phyloP scores from a whole-genome alignment of 805 yeast species.

The Lipomyces sp. region DNA sequence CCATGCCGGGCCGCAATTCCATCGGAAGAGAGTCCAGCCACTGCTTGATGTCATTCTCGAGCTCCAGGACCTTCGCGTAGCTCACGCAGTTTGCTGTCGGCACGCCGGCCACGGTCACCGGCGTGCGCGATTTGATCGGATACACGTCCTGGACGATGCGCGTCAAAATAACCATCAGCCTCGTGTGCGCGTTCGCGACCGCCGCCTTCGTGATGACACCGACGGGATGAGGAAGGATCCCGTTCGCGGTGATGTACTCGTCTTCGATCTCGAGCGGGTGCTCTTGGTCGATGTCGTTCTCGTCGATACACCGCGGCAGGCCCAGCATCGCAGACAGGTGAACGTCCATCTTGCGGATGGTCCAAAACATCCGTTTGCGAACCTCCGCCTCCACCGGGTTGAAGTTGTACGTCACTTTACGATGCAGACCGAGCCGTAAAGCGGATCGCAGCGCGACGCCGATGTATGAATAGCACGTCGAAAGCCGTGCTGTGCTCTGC shows the following conservation, averaged over 20 bases:
- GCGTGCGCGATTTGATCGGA: conserved; percentile 51
- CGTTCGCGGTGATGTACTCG: conserved; percentile 72
- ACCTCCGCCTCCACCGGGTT: conserved; percentile 81
- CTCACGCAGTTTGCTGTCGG: conserved; percentile 23
- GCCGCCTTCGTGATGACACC: conserved; percentile 48
- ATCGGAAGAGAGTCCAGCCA: conserved; percentile 73
- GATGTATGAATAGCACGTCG: conserved; percentile 84
- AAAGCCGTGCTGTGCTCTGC: conserved; percentile 82
- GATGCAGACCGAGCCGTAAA: conserved; percentile 74
- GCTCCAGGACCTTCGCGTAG: conserved; percentile 48
- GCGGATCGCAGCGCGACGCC: conserved; percentile 86
- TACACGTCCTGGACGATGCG: conserved; percentile 70
- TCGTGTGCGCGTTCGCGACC: conserved; percentile 83
- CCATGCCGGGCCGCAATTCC: conserved; percentile 67
- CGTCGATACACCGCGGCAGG: conserved; percentile 70
- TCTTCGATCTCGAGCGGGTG: conserved; percentile 83
- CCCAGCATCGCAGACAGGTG: conserved; percentile 86
- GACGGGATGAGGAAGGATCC: conserved; percentile 49
- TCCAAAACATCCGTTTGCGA: conserved; percentile 81
- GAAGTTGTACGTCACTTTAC: conserved; percentile 60
- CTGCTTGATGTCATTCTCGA: conserved; percentile 63
- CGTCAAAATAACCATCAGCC: conserved; percentile 64
- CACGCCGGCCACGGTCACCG: conserved; percentile 12
- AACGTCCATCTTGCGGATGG: conserved; percentile 85
- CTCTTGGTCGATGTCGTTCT: conserved; percentile 83